Conservation (phyloP, 2,329 filamentous ascomycete species). For the Aphanoascus verrucosus region DNA sequence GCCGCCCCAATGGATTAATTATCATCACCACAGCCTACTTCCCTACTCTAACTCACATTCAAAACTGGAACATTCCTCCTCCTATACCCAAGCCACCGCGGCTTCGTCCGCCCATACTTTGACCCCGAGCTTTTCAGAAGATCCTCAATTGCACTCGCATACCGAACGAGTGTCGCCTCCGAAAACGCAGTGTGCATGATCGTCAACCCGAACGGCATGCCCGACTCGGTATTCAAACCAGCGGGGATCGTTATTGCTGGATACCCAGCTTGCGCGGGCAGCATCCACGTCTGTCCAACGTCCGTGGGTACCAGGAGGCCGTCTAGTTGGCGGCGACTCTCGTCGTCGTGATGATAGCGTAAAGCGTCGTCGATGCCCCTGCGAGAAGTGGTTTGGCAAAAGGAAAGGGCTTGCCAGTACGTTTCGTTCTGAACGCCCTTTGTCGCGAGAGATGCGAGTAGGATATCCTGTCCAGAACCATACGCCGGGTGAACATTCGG, state of each 20-base stretch:
- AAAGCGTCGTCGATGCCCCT: slow-evolving; percentile 63
- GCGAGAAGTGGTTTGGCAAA: slow-evolving; percentile 46
- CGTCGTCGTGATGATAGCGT: slow-evolving; percentile 21
- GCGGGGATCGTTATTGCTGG: slow-evolving; percentile 60
- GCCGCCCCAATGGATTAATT: too few relatives aligned
- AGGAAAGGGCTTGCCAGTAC: slow-evolving; percentile 57
- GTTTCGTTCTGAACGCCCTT: slow-evolving; percentile 53
- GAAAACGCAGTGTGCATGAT: slow-evolving; percentile 53
- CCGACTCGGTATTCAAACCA: slow-evolving; percentile 40
- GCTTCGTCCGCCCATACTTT: slow-evolving; percentile 40
- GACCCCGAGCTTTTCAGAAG: slow-evolving; percentile 39
- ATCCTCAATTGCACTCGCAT: slow-evolving; percentile 54
- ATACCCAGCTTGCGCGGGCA: slow-evolving; percentile 66
- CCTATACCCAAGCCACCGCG: slow-evolving; percentile 45
- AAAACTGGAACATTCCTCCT: slow-evolving; percentile 28
- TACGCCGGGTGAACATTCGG: slow-evolving; percentile 54
- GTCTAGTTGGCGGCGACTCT: slow-evolving; percentile 36
- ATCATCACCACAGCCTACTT: too few relatives aligned
- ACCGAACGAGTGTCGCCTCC: slow-evolving; percentile 49
- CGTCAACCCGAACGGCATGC: slow-evolving; percentile 53
- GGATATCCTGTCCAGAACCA: slow-evolving; percentile 58
- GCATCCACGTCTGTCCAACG: slow-evolving; percentile 56
- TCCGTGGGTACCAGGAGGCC: slow-evolving; percentile 59
- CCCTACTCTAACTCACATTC: slow-evolving; percentile 11
- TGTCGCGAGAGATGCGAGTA: slow-evolving; percentile 52